A percentile compares a stretch with the other conserved stretches of the same genome.
phyloP scores from a whole-genome alignment of 495 filamentous ascomycete genomes.

The Penicillium pancosmium region DNA sequence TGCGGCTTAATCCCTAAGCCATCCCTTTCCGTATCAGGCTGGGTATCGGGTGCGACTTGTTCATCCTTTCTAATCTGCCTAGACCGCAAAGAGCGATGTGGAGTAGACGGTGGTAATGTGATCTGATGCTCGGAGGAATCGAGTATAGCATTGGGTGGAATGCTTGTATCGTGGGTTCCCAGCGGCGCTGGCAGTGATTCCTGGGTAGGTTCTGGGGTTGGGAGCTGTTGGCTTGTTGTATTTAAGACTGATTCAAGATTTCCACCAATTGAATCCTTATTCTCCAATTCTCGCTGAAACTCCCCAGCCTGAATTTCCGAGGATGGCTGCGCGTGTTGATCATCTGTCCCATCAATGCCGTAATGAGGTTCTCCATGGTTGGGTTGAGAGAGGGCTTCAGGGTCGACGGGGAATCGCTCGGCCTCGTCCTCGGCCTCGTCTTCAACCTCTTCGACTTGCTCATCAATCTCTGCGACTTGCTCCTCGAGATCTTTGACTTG shows the following conservation, averaged over 20 bases:
- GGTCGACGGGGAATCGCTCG: neutral
- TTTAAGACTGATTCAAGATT: neutral
- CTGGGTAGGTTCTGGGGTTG: conserved; percentile 31
- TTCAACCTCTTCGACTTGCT: too few species aligned
- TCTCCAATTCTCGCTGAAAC: neutral
- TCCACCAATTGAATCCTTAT: neutral
- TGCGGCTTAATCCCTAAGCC: neutral
- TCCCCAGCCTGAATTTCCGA: neutral
- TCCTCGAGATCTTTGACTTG: too few species aligned
- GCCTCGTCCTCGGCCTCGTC: neutral
- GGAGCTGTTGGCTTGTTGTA: conserved; percentile 16
- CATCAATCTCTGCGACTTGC: too few species aligned
- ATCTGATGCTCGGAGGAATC: neutral
- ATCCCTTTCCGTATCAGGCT: neutral
- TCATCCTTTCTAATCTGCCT: neutral
- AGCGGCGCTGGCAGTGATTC: neutral
- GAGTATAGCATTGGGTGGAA: too few species aligned
- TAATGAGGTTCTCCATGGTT: neutral
- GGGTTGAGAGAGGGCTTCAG: neutral
- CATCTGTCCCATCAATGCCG: neutral
- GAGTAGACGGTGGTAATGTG: neutral
- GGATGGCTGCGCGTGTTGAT: neutral
- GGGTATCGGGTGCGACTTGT: neutral
- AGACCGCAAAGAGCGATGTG: neutral
- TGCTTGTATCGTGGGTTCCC: neutral